These are phyloP conservation scores for Pseudisothecium myosuroides DNA, from an alignment of 225 moss, liverwort and hornwort genomes.

Conservation along the genomic window DNA sequence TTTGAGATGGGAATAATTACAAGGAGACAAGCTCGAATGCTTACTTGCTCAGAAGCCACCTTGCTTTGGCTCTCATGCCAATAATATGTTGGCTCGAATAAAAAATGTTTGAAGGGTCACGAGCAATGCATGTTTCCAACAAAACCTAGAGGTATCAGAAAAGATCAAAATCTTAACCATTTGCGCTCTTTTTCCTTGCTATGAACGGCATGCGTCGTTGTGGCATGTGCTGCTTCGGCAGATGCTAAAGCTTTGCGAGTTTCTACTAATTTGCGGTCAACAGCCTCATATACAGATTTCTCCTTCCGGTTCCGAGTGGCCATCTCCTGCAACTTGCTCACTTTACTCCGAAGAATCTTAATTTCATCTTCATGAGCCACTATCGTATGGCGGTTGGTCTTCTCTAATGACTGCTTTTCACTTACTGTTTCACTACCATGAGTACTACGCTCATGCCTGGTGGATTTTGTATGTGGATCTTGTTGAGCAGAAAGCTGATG, in stretches of 20 bases:
- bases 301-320: conserved; percentile 74
- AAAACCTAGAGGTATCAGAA: background rate
- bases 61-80: background rate
- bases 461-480: conserved; percentile 1
- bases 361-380: conserved; percentile 81
- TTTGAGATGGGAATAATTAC: background rate
- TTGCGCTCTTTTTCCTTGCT: conserved; percentile 93
- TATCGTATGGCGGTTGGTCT: conserved; percentile 56
- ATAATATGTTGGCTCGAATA: background rate
- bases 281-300: conserved; percentile 61
- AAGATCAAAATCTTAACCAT: conserved; percentile 74
- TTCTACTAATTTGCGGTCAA: conserved; percentile 66
- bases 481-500: conserved; percentile 59
- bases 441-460: background rate
- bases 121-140: background rate
- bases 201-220: conserved; percentile 57
- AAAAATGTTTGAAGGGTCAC: background rate
- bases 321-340: conserved; percentile 84
- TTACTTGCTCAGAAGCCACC: background rate
- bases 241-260: conserved; percentile 54
- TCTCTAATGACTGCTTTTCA: conserved; percentile 11
- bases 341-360: conserved; percentile 65
- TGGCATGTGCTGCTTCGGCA: conserved; percentile 78
- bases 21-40: background rate
- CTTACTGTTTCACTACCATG: background rate